phyloP scores from a whole-genome alignment of 2,329 filamentous ascomycete genomes.

The Coniochaeta pulveracea region DNA sequence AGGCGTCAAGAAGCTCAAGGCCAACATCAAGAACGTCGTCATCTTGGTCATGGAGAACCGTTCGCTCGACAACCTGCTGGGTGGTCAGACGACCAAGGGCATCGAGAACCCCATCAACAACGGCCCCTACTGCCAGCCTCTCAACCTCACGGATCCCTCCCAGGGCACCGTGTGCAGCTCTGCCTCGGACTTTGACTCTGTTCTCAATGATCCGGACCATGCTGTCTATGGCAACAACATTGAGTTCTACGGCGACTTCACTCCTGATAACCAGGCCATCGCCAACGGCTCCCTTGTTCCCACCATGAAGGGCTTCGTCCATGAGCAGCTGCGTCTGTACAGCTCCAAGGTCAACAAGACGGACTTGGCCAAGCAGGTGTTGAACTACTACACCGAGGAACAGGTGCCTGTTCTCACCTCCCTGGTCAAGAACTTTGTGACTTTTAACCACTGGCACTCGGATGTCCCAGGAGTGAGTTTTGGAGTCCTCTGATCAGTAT shows the following conservation, averaged over 20 bases:
- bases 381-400: constrained; percentile 30
- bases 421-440: constrained; percentile 26
- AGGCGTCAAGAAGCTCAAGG: constrained; percentile 10
- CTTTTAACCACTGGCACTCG: constrained; percentile 33
- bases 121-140: constrained; percentile 28
- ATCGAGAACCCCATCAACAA: constrained; percentile 29
- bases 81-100: constrained; percentile 24
- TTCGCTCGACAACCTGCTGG: constrained; percentile 30
- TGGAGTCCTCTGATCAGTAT: too few species aligned
- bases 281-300: constrained; percentile 18
- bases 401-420: constrained; percentile 28
- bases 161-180: constrained; percentile 16
- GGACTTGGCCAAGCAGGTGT: constrained; percentile 23
- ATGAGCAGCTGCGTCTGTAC: constrained; percentile 26
- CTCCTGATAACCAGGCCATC: constrained; percentile 23
- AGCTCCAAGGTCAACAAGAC: constrained; percentile 17
- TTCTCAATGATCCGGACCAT: constrained; percentile 28
- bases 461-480: constrained; percentile 27
- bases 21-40: constrained; percentile 35
- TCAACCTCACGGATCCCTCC: constrained; percentile 17
- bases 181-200: constrained; percentile 26
- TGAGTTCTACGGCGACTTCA: constrained; percentile 28
- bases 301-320: constrained; percentile 23
- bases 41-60: constrained; percentile 34
- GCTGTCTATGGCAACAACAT: constrained; percentile 29